These are phyloP conservation scores for Tricholoma sp. DNA, from an alignment of 768 basidiomycete species.

Conservation along the genomic window DNA sequence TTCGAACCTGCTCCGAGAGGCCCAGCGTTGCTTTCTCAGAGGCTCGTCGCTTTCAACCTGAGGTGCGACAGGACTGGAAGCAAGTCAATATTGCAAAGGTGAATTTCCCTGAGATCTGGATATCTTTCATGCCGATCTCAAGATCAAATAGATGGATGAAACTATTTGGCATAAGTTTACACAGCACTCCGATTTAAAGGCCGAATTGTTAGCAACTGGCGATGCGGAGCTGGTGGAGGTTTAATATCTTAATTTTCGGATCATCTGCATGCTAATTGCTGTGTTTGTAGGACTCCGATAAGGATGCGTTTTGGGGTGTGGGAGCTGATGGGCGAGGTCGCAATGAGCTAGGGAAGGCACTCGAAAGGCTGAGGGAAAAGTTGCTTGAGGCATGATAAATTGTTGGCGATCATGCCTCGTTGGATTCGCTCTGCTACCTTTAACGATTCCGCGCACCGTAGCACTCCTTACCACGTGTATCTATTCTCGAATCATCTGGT, in stretches of 20 bases:
- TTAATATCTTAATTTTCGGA: background rate
- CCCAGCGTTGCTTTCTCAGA: slow-evolving; percentile 64
- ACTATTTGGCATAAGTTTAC: slow-evolving; percentile 64
- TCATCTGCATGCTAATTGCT: slow-evolving; percentile 6
- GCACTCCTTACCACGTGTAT: slow-evolving; percentile 1
- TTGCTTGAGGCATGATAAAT: slow-evolving; percentile 33
- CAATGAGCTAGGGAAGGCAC: slow-evolving; percentile 71
- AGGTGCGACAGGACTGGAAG: slow-evolving; percentile 63
- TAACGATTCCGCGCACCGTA: background rate
- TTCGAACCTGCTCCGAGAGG: slow-evolving; percentile 56
- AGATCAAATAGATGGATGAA: slow-evolving; percentile 54
- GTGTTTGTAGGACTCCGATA: slow-evolving; percentile 59
- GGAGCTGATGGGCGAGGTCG: slow-evolving; percentile 61
- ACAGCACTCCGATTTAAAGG: slow-evolving; percentile 57
- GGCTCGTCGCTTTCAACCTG: slow-evolving; percentile 58
- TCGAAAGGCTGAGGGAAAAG: slow-evolving; percentile 55
- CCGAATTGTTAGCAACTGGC: slow-evolving; percentile 58
- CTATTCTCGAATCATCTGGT: background rate
- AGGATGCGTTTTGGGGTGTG: slow-evolving; percentile 76
- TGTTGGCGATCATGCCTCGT: slow-evolving; percentile 26
- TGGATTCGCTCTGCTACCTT: slow-evolving; percentile 3
- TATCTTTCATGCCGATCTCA: background rate
- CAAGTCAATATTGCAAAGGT: slow-evolving; percentile 65
- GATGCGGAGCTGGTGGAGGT: slow-evolving; percentile 69
- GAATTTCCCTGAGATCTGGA: background rate